phyloP scores from a whole-genome alignment of 2,329 filamentous ascomycete genomes.

The Nothophaeocryptopus gaeumannii region DNA sequence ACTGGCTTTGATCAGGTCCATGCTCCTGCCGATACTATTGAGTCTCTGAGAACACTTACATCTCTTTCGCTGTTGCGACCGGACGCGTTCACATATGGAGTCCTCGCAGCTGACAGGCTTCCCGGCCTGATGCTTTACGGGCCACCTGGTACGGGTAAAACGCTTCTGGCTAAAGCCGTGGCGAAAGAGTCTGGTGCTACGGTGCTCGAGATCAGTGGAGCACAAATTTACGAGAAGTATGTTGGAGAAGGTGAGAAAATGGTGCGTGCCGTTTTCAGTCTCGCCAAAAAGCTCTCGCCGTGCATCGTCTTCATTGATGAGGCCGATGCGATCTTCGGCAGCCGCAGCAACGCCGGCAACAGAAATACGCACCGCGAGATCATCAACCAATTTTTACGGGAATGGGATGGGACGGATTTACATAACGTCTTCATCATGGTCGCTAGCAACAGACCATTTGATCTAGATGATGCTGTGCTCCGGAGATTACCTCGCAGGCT shows the following conservation, averaged over 20 bases:
- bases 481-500: slow-evolving; percentile 71
- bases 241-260: slow-evolving; percentile 97
- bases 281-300: slow-evolving; percentile 86
- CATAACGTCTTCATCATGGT: slow-evolving; percentile 93
- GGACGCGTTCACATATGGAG: slow-evolving; percentile 94
- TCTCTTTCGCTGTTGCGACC: slow-evolving; percentile 81
- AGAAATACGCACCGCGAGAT: slow-evolving; percentile 77
- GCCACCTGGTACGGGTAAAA: slow-evolving; percentile 85
- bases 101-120: slow-evolving; percentile 86
- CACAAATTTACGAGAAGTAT: slow-evolving; percentile 93
- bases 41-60: slow-evolving; percentile 83
- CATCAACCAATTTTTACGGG: slow-evolving; percentile 93
- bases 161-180: slow-evolving; percentile 66
- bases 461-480: slow-evolving; percentile 84
- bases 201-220: slow-evolving; percentile 80
- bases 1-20: slow-evolving; percentile 88
- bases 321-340: slow-evolving; percentile 86
- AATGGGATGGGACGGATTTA: slow-evolving; percentile 88
- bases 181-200: slow-evolving; percentile 65
- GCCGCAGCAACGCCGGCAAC: slow-evolving; percentile 64
- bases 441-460: slow-evolving; percentile 91
- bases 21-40: slow-evolving; percentile 75
- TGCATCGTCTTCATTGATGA: slow-evolving; percentile 97
- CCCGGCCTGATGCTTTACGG: slow-evolving; percentile 95
- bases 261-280: slow-evolving; percentile 82